Evolutionary conservation across 108 stramenopile species (phyloP).

Genomic region (Cyclotella cryptica): DNA sequence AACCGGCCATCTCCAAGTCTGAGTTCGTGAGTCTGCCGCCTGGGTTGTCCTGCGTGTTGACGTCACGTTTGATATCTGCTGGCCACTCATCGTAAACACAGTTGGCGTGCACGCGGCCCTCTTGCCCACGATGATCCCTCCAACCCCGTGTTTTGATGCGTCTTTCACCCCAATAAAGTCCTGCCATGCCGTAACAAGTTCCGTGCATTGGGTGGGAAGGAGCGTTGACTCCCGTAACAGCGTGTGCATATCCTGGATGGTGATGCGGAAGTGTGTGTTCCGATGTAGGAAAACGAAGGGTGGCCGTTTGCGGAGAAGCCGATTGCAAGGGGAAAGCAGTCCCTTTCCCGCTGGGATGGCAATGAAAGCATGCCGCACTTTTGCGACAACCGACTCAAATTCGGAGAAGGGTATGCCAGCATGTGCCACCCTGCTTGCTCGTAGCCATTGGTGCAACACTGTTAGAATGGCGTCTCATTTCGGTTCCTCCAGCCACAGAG

Average conservation of each 20-base stretch:
- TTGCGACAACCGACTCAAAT: neutral
- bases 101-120: neutral
- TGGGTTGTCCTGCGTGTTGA: slow-evolving; percentile 40
- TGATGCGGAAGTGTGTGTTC: neutral
- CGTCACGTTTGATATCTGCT: neutral
- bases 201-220: slow-evolving; percentile 4
- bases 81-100: slow-evolving; percentile 30
- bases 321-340: slow-evolving; percentile 1
- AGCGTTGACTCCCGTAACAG: neutral
- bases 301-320: neutral
- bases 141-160: slow-evolving; percentile 24
- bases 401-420: slow-evolving; percentile 9
- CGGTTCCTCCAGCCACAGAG: too few relatives aligned
- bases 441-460: neutral
- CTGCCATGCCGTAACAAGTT: slow-evolving; percentile 9
- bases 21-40: slow-evolving; percentile 38
- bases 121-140: slow-evolving; percentile 40
- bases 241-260: neutral
- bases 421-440: neutral
- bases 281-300: slow-evolving; percentile 1
- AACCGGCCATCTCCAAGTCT: too few relatives aligned
- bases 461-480: neutral
- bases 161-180: slow-evolving; percentile 18
- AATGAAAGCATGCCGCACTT: slow-evolving; percentile 14
- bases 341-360: slow-evolving; percentile 19